These are phyloP conservation scores for Pseudocercospora crystallina DNA, from an alignment of 2,329 filamentous ascomycete genomes.

Conservation along the genomic window DNA sequence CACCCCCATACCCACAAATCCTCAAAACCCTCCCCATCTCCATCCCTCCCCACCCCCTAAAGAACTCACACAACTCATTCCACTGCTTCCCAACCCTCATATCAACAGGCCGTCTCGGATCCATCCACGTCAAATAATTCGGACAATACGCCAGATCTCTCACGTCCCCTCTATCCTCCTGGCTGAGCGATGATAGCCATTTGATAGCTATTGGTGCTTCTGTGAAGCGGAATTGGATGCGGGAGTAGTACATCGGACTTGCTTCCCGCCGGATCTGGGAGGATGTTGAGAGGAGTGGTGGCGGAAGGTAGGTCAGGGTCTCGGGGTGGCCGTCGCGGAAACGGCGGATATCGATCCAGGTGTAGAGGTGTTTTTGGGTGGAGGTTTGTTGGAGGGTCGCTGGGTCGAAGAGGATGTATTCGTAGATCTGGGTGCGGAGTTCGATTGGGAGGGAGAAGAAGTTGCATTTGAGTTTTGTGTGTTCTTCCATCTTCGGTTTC, in stretches of 20 bases:
- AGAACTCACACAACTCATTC: conserved; percentile 1
- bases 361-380: background rate
- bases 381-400: no score
- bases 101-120: background rate
- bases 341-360: conserved; percentile 6
- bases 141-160: conserved; percentile 4
- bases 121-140: conserved; percentile 4
- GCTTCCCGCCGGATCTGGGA: conserved; percentile 1
- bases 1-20: conserved; percentile 5
- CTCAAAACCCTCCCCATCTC: background rate
- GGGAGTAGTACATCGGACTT: background rate
- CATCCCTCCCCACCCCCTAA: background rate
- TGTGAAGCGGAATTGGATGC: conserved; percentile 3
- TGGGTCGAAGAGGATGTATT: background rate
- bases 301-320: background rate
- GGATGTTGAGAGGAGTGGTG: background rate
- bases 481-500: background rate
- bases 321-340: background rate
- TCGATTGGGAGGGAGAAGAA: background rate
- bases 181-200: background rate
- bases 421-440: background rate
- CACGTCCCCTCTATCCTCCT: background rate
- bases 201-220: background rate
- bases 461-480: background rate
- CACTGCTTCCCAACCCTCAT: background rate